phyloP scores from a whole-genome alignment of 2,329 filamentous ascomycete genomes.

The Xylaria sp. region DNA sequence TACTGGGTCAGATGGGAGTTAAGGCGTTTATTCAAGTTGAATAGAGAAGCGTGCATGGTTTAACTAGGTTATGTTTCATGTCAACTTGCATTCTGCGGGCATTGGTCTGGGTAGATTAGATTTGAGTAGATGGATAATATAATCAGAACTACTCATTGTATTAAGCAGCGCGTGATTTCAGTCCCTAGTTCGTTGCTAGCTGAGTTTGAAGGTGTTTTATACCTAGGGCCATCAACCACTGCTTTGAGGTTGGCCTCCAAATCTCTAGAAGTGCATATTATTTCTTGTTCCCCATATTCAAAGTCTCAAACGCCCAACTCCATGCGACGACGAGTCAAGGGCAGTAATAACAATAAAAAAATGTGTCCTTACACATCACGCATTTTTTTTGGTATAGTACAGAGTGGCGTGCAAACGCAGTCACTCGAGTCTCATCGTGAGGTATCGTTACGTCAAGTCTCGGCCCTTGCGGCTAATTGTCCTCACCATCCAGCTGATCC shows the following conservation, averaged over 20 bases:
- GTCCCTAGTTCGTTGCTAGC: not conserved
- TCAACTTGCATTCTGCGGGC: constrained; percentile 20
- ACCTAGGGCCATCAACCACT: constrained; percentile 4
- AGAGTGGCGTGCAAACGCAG: constrained; percentile 20
- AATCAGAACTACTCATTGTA: not conserved
- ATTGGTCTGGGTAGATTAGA: constrained; percentile 2
- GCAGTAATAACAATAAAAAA: constrained; percentile 13
- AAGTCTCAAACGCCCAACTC: constrained; percentile 40
- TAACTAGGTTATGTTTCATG: not conserved
- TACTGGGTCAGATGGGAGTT: constrained; percentile 16
- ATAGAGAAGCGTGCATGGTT: constrained; percentile 6
- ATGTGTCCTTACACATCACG: constrained; percentile 2
- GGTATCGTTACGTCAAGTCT: constrained; percentile 31
- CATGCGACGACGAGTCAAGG: constrained; percentile 35
- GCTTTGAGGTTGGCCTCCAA: not conserved
- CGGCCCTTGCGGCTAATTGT: not conserved
- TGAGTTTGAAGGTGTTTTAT: constrained; percentile 3
- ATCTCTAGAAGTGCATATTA: constrained; percentile 23
- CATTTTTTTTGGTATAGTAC: constrained; percentile 38
- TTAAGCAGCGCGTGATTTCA: constrained; percentile 3
- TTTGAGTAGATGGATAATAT: constrained; percentile 15
- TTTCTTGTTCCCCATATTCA: constrained; percentile 25
- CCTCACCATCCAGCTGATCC: constrained; percentile 64
- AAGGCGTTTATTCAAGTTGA: constrained; percentile 27
- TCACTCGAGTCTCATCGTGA: constrained; percentile 36